These are phyloP conservation scores for Zychaea mexicana DNA, from an alignment of 371 early-diverging fungal genomes.

Conservation along the genomic window DNA sequence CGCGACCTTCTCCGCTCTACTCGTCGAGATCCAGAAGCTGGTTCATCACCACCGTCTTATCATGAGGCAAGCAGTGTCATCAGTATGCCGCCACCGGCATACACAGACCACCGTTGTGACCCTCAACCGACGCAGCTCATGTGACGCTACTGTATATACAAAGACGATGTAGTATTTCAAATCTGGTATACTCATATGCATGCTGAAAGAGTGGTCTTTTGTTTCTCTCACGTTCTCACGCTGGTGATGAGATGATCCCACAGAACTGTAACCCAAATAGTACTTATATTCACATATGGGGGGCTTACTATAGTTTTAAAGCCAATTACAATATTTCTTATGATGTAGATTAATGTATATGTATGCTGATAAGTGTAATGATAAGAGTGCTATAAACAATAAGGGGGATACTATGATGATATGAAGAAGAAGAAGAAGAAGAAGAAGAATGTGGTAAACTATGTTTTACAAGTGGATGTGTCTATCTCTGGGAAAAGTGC, in stretches of 20 bases:
- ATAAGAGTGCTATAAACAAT: not conserved
- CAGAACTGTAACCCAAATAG: not conserved
- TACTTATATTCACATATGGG: not conserved
- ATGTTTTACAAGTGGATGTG: slow-evolving; percentile 7
- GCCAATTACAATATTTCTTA: not conserved
- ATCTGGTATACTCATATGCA: too few relatives aligned
- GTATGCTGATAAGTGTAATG: not conserved
- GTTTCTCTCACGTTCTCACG: not conserved
- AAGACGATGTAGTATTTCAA: too few relatives aligned
- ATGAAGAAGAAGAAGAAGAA: too few relatives aligned
- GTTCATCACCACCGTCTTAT: not conserved
- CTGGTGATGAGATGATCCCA: not conserved
- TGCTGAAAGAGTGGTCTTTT: not conserved
- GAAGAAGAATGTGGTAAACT: not conserved
- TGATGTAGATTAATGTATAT: not conserved
- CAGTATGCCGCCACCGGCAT: not conserved
- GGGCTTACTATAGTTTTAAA: too few relatives aligned
- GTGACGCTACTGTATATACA: not conserved
- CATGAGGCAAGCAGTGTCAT: not conserved
- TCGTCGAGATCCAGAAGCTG: not conserved
- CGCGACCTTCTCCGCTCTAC: not conserved
- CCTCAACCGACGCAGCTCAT: not conserved
- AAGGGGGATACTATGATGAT: not conserved
- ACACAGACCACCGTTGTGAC: not conserved
- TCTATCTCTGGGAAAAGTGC: slow-evolving; percentile 72